These are phyloP conservation scores for Dimocarpus longan DNA, from an alignment of 345 rosid genomes.

Conservation along the genomic window DNA sequence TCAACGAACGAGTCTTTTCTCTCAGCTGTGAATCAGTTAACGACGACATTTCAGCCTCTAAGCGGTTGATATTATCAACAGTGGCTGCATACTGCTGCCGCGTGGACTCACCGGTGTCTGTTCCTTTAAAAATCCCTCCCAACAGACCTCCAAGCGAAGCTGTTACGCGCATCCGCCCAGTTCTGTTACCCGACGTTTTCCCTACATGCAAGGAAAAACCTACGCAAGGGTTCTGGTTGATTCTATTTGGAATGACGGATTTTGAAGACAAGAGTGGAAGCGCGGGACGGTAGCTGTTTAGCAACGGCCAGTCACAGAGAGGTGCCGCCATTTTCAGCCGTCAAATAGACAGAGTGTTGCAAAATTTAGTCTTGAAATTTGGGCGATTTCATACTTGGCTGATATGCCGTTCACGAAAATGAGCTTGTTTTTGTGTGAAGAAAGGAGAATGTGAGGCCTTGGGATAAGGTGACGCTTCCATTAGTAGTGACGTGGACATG, in stretches of 20 bases:
- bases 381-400: not conserved
- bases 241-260: constrained; percentile 33
- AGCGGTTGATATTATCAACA: constrained; percentile 54
- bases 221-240: constrained; percentile 29
- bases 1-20: constrained; percentile 64
- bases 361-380: not conserved
- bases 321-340: constrained; percentile 45
- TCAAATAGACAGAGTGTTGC: not conserved
- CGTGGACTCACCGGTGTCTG: constrained; percentile 86
- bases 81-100: constrained; percentile 68
- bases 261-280: constrained; percentile 42
- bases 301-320: constrained; percentile 39
- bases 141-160: constrained; percentile 86
- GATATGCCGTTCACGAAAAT: not conserved
- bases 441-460: not conserved
- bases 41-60: constrained; percentile 61
- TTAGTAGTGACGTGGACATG: not conserved
- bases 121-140: constrained; percentile 81
- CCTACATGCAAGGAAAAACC: constrained; percentile 40
- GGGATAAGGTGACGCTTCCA: constrained; percentile 12
- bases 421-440: not conserved
- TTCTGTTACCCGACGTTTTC: constrained; percentile 26
- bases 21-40: constrained; percentile 72
- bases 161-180: constrained; percentile 36
- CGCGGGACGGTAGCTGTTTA: constrained; percentile 35